A percentile compares a stretch with the other conserved stretches of the same genome.
These are phyloP conservation scores for Fusarium staphyleae DNA, from an alignment of 2,329 filamentous ascomycete species.

Conservation along the genomic window DNA sequence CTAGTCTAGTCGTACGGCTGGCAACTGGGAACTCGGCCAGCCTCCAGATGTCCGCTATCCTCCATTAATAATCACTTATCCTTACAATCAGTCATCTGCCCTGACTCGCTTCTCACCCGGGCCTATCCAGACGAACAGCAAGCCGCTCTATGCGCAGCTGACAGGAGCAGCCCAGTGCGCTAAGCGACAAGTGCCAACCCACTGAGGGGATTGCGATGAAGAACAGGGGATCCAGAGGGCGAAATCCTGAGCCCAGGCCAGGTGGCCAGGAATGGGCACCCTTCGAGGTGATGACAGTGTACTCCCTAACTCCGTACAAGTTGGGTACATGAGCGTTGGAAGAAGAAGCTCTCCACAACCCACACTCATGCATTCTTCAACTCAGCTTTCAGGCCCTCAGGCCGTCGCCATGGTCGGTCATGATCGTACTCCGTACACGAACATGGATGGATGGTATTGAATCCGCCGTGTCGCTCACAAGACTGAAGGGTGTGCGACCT, in stretches of 20 bases:
- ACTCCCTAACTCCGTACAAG: not conserved
- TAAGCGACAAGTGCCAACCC: not conserved
- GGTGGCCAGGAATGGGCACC: slow-evolving; percentile 17
- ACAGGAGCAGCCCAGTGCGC: not conserved
- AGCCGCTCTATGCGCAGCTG: not conserved
- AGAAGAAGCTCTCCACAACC: slow-evolving; percentile 29
- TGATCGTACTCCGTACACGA: slow-evolving; percentile 14
- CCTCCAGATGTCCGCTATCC: slow-evolving; percentile 11
- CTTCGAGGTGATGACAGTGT: slow-evolving; percentile 24
- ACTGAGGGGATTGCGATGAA: not conserved
- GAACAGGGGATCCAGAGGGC: slow-evolving; percentile 12
- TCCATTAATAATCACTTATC: slow-evolving; percentile 8
- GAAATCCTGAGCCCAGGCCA: slow-evolving; percentile 15
- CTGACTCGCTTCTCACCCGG: slow-evolving; percentile 18
- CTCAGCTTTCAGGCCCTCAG: slow-evolving; percentile 34
- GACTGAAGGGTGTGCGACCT: not conserved
- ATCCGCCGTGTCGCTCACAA: not conserved
- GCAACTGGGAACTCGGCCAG: slow-evolving; percentile 25
- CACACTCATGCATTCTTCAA: slow-evolving; percentile 26
- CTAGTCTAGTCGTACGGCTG: slow-evolving; percentile 33
- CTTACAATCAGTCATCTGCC: slow-evolving; percentile 8
- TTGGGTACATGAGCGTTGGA: slow-evolving; percentile 12
- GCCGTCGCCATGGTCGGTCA: slow-evolving; percentile 10
- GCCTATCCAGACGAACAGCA: not conserved
- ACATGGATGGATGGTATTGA: slow-evolving; percentile 5